Percentiles rank a stretch among this genome's conserved stretches.
Conservation (phyloP, 1,139 yeast species). For the Meyerozyma carpophila region DNA sequence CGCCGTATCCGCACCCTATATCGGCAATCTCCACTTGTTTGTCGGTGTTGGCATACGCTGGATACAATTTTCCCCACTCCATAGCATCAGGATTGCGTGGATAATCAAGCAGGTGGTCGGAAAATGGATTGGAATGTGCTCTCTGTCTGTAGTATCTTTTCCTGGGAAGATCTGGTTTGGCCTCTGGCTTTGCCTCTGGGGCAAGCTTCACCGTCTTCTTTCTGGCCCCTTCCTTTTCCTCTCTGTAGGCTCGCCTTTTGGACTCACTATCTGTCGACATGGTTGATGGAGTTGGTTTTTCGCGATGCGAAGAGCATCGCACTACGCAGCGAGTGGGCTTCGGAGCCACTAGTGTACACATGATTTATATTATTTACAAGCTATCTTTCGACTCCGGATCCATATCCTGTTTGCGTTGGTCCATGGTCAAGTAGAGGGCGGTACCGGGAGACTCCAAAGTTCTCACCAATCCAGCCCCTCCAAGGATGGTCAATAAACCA, state of each 20-base stretch:
- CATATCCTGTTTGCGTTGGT: conserved; percentile 49
- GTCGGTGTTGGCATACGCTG: conserved; percentile 44
- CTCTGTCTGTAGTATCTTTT: conserved; percentile 92
- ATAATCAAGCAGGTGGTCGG: conserved; percentile 88
- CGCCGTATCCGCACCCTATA: conserved; percentile 98
- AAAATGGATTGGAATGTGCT: conserved; percentile 96
- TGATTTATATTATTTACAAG: not conserved
- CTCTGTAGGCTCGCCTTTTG: conserved; percentile 36
- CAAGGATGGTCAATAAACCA: conserved; percentile 75
- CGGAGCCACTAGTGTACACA: too few relatives aligned
- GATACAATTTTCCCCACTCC: conserved; percentile 84
- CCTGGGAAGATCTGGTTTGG: conserved; percentile 54
- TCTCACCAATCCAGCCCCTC: conserved; percentile 86
- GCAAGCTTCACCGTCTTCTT: conserved; percentile 14
- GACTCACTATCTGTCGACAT: conserved; percentile 23
- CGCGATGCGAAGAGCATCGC: not conserved
- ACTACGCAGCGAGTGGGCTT: not conserved
- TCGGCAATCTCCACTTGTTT: conserved; percentile 83
- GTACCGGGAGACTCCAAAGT: conserved; percentile 69
- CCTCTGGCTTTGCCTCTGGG: conserved; percentile 3
- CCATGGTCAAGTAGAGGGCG: conserved; percentile 67
- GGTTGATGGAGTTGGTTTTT: not conserved
- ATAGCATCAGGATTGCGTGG: conserved; percentile 75
- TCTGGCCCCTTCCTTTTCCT: conserved; percentile 30
- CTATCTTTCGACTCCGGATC: conserved; percentile 16